Percentiles rank a stretch among this genome's conserved stretches.
These are phyloP conservation scores for Magnolia sinica DNA, from an alignment of 164 flowering plant genomes.

Conservation along the genomic window DNA sequence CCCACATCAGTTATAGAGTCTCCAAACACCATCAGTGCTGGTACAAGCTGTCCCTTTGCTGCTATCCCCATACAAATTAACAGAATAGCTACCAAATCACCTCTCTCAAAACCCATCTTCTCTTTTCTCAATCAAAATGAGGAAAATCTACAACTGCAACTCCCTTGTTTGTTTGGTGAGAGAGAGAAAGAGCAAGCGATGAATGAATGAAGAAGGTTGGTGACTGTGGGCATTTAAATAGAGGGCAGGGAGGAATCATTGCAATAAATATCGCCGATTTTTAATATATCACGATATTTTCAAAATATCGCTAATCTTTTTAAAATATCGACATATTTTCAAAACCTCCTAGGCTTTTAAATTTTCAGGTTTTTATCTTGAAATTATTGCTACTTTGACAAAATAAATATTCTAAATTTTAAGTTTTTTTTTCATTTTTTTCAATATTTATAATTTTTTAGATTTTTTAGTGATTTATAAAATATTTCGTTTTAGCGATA, in stretches of 20 bases:
- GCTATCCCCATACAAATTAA: slow-evolving; percentile 12
- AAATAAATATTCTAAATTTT: too few species aligned
- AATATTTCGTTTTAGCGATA: too few species aligned
- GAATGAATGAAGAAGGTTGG: slow-evolving; percentile 12
- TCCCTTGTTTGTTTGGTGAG: background rate
- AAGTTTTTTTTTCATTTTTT: too few species aligned
- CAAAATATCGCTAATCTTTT: too few species aligned
- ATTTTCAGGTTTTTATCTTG: too few species aligned
- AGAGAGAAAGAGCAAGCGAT: slow-evolving; percentile 6
- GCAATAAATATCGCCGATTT: too few species aligned
- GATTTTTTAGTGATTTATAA: too few species aligned
- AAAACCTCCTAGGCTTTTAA: too few species aligned
- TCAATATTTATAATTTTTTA: too few species aligned
- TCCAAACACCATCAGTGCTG: slow-evolving; percentile 74
- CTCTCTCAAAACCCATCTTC: slow-evolving; percentile 27
- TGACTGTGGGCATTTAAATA: slow-evolving; percentile 26
- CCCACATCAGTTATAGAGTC: slow-evolving; percentile 85
- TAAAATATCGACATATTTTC: too few species aligned
- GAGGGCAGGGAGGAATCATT: background rate
- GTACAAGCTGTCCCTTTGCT: slow-evolving; percentile 53
- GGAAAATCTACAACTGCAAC: background rate
- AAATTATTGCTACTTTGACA: too few species aligned
- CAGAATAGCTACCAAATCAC: slow-evolving; percentile 9
- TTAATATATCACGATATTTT: too few species aligned
- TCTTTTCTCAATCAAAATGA: background rate